Conservation (phyloP, 1,284 basidiomycete genomes). For the Retiboletus flavoniger region DNA sequence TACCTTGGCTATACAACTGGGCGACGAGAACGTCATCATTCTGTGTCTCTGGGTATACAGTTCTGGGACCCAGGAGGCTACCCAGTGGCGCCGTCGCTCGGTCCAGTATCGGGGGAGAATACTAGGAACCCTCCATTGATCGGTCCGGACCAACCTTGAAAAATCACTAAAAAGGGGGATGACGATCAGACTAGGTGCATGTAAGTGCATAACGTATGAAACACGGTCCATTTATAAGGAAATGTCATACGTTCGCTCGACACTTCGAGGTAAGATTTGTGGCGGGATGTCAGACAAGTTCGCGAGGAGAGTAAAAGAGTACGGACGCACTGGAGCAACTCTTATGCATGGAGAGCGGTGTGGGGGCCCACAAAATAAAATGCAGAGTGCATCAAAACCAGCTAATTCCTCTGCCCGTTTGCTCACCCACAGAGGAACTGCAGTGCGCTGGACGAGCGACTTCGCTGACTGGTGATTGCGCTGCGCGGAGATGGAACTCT, state of each 20-base stretch:
- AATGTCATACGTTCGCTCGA: not conserved
- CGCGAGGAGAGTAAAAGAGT: not conserved
- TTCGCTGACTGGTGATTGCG: not conserved
- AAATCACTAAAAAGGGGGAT: not conserved
- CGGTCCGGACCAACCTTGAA: not conserved
- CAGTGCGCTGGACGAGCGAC: slow-evolving; percentile 5
- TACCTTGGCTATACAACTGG: slow-evolving; percentile 24
- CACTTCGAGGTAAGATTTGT: slow-evolving; percentile 22
- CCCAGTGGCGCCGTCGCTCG: slow-evolving; percentile 14
- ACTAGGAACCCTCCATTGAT: slow-evolving; percentile 6
- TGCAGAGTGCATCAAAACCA: not conserved
- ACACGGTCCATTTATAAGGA: slow-evolving; percentile 7
- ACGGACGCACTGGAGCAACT: slow-evolving; percentile 18
- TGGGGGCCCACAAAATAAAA: slow-evolving; percentile 6
- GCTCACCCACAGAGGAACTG: not conserved
- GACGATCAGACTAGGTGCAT: not conserved
- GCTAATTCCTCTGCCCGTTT: not conserved
- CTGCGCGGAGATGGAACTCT: not conserved
- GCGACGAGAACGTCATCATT: not conserved
- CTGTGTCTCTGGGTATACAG: slow-evolving; percentile 5
- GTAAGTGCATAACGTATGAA: not conserved
- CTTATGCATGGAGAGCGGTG: not conserved
- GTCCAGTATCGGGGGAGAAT: slow-evolving; percentile 9
- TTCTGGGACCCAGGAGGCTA: not conserved
- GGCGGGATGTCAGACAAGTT: slow-evolving; percentile 14